These are phyloP conservation scores for Monilinia aucupariae DNA, from an alignment of 2,329 filamentous ascomycete species.

Conservation along the genomic window DNA sequence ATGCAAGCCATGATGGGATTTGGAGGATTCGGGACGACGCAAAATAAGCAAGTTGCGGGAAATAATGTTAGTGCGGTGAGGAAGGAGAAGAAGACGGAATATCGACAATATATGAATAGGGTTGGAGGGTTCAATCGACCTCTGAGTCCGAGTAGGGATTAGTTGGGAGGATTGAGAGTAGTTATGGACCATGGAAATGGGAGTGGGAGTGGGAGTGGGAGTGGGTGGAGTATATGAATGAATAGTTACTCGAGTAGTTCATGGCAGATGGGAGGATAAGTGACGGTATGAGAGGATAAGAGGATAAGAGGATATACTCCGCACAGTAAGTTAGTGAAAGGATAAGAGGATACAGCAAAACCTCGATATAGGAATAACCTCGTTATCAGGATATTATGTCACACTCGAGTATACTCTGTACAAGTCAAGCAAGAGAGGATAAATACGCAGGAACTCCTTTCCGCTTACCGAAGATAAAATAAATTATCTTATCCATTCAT, in stretches of 20 bases:
- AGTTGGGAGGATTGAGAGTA: not conserved
- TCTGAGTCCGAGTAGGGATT: slow-evolving; percentile 50
- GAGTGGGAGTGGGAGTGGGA: not conserved
- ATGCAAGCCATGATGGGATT: slow-evolving; percentile 93
- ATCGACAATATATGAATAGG: slow-evolving; percentile 94
- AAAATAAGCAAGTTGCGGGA: slow-evolving; percentile 80
- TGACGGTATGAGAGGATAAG: not conserved
- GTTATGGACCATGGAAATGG: too few species aligned
- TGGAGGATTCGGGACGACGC: slow-evolving; percentile 75
- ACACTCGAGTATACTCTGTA: too few species aligned
- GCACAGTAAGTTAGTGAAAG: too few species aligned
- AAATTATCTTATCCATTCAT: too few species aligned
- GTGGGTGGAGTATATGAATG: not conserved
- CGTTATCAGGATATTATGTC: too few species aligned
- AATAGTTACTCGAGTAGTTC: too few species aligned
- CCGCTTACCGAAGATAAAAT: not conserved
- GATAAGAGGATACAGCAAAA: too few species aligned
- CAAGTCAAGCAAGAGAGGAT: too few species aligned
- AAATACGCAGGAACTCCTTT: slow-evolving; percentile 4
- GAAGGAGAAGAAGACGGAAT: slow-evolving; percentile 92
- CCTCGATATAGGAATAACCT: too few species aligned
- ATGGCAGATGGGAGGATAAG: not conserved
- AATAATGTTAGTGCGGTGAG: slow-evolving; percentile 78
- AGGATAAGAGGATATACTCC: not conserved
- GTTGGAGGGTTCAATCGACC: slow-evolving; percentile 77